Evolutionary conservation across 805 yeast genomes (phyloP).

Genomic region (Saturnispora diversa): DNA sequence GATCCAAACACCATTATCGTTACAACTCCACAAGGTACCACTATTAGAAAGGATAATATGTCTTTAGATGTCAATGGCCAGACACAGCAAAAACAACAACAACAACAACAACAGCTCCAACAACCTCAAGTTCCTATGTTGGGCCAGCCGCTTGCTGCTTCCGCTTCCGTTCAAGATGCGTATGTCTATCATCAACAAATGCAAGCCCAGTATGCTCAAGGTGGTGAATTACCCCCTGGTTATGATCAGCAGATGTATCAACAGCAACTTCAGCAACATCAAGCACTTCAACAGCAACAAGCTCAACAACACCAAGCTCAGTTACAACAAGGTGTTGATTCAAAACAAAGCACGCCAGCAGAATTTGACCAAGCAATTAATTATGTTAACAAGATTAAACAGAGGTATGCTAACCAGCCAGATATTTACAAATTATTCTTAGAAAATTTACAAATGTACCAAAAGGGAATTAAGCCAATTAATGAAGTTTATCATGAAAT

Average conservation of each 20-base stretch:
- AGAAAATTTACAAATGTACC: conserved; percentile 93
- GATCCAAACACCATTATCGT: conserved; percentile 91
- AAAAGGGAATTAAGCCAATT: conserved; percentile 91
- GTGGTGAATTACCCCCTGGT: conserved; percentile 4
- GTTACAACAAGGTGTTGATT: conserved; percentile 17
- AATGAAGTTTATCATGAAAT: conserved; percentile 94
- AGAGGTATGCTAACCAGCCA: conserved; percentile 87
- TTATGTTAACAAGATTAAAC: conserved; percentile 93
- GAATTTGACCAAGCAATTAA: conserved; percentile 96
- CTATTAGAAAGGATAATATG: conserved; percentile 55
- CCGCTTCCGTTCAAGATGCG: neutral
- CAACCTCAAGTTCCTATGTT: conserved; percentile 9
- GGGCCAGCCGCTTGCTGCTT: neutral
- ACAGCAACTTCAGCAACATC: conserved; percentile 7
- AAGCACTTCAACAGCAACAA: conserved; percentile 9
- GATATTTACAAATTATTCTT: conserved; percentile 91
- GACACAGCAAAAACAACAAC: conserved; percentile 21
- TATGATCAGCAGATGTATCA: conserved; percentile 9
- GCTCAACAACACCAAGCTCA: conserved; percentile 17
- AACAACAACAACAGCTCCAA: conserved; percentile 15
- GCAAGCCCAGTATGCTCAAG: neutral
- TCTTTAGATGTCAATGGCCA: conserved; percentile 5
- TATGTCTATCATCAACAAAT: neutral
- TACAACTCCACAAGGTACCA: conserved; percentile 90
- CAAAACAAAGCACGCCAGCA: conserved; percentile 53